These are phyloP conservation scores for Linnemannia elongata DNA, from an alignment of 192 early-diverging fungal genomes.

Conservation along the genomic window DNA sequence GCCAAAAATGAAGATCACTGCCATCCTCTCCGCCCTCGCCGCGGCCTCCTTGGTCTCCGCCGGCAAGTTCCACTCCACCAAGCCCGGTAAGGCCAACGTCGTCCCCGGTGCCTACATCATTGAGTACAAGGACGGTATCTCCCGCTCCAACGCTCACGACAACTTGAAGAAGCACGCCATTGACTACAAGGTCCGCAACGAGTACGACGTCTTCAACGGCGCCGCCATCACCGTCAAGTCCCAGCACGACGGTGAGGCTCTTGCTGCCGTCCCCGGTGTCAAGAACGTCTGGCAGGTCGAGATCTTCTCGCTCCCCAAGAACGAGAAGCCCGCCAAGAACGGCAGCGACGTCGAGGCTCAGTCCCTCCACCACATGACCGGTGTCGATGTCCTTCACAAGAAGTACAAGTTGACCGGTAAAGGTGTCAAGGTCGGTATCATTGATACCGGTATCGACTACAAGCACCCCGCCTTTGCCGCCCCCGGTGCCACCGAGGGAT, in stretches of 20 bases:
- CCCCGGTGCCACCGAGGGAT: constrained; percentile 45
- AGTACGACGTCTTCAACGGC: constrained; percentile 64
- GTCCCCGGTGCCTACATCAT: constrained; percentile 37
- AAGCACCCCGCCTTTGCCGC: constrained; percentile 75
- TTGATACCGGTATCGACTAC: constrained; percentile 72
- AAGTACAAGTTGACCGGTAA: constrained; percentile 56
- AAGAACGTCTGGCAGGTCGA: constrained; percentile 65
- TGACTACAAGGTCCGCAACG: constrained; percentile 56
- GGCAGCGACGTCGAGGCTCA: constrained; percentile 28
- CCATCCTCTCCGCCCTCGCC: constrained; percentile 46
- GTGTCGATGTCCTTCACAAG: constrained; percentile 51
- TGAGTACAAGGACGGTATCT: constrained; percentile 34
- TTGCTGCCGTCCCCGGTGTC: constrained; percentile 46
- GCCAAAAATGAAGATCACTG: constrained; percentile 37
- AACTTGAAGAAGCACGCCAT: constrained; percentile 27
- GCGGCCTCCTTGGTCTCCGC: constrained; percentile 53
- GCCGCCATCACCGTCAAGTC: constrained; percentile 59
- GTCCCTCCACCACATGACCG: constrained; percentile 59
- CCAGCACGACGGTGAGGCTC: constrained; percentile 28
- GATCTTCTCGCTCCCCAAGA: constrained; percentile 33
- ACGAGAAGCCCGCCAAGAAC: constrained; percentile 21
- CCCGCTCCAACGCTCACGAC: constrained; percentile 23
- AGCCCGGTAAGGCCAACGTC: constrained; percentile 7
- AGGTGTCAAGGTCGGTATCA: constrained; percentile 68
- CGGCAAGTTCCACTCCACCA: constrained; percentile 40